Evolutionary conservation across 2,329 filamentous ascomycete species (phyloP), one percentile per base, ranked within the genome.

Genomic region (Diaporthe vexans): DNA sequence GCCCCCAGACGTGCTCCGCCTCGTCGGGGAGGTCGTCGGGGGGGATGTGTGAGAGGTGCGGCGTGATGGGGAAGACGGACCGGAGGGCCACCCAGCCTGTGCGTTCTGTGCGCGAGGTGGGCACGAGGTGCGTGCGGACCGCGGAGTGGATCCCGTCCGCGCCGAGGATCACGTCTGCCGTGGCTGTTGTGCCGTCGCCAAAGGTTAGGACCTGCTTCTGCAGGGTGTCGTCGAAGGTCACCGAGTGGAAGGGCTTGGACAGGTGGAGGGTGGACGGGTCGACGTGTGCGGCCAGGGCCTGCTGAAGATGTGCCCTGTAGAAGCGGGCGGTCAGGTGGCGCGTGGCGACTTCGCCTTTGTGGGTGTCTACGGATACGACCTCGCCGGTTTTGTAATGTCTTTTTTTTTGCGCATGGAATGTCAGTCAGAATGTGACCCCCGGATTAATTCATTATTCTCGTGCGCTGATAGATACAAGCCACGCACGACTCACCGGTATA

Each of bases 111-210:
- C 79, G 78, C 17, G 85, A 82, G 0, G 81, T 78, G 0, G 85
- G 85, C 2, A 86, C 81, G 70, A 89, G 86, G n/a, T 84, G 84
- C 33, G 79, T 80, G 17, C 83, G 81, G 33, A 88, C 83, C 2
- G 83, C 81, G 26, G 87, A 89, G 77, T 87, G 86, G 61, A 90
- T 86, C 52, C 89, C 89, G 78, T 90, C 88, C 0, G 87, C 85
- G 0, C 87, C 88, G 21, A 90, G 82, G 33, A 89, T 77, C 54
- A 89, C 78, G 76, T 90, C 87, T 0, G 86, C 86, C 0, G 79
- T 78, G 0, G 81, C 81, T 3, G 78, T 81, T 0, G 82, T 84
- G 8, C 86, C 87, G 77, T 90, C 88, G n/a, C 83, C 80, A 76
- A 90, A 90, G 35, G 77, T 77, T 0, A 89, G 78, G 1, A 82